These are phyloP conservation scores for Candida pseudoglaebosa DNA, from an alignment of 805 yeast species.

Conservation along the genomic window DNA sequence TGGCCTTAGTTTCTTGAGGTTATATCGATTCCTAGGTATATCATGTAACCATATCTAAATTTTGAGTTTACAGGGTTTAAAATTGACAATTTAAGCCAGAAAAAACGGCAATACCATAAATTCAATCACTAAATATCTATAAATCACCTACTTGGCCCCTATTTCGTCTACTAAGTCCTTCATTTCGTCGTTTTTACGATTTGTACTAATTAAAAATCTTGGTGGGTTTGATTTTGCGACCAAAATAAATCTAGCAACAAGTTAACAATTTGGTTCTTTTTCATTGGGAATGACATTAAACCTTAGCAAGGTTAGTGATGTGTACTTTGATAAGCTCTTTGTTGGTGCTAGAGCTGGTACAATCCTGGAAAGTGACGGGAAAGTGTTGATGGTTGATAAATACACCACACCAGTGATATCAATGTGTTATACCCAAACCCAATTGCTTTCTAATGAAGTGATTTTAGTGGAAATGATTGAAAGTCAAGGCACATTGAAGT, in stretches of 20 bases:
- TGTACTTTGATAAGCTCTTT: slow-evolving; percentile 30
- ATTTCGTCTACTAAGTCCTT: no score
- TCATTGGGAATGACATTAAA: slow-evolving; percentile 20
- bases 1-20: no score
- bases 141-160: no score
- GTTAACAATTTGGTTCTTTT: not conserved
- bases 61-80: no score
- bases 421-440: slow-evolving; percentile 86
- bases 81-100: no score
- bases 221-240: not conserved
- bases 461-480: slow-evolving; percentile 64
- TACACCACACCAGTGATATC: slow-evolving; percentile 81
- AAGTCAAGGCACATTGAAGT: slow-evolving; percentile 61
- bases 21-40: no score
- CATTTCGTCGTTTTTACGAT: no score
- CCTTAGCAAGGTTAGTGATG: slow-evolving; percentile 23
- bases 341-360: slow-evolving; percentile 10
- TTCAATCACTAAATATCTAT: no score
- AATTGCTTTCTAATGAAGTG: slow-evolving; percentile 75
- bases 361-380: slow-evolving; percentile 34
- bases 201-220: no score
- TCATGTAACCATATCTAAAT: no score
- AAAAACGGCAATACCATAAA: no score
- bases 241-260: not conserved
- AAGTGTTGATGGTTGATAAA: slow-evolving; percentile 74